Conservation (phyloP, 192 early-diverging fungal species). For the Allomyces macrogynus region DNA sequence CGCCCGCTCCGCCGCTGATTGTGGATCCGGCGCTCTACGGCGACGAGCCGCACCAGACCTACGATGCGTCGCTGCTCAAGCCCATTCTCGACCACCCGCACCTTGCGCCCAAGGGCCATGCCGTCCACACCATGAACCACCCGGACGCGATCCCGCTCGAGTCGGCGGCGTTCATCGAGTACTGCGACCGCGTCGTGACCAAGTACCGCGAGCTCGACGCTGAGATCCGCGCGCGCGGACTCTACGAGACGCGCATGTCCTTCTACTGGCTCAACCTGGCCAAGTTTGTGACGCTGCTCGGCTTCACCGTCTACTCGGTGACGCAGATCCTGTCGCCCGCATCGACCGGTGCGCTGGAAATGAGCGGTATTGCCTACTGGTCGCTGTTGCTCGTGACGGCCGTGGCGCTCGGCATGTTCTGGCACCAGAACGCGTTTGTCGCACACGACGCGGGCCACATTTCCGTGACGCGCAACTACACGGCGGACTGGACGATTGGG, state of each 20-base stretch:
- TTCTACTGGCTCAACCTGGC: constrained; percentile 2
- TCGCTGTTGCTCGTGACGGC: constrained; percentile 18
- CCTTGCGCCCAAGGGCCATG: background rate
- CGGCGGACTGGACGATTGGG: constrained; percentile 61
- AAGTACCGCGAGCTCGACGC: constrained; percentile 45
- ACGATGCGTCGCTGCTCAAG: background rate
- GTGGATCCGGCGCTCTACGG: constrained; percentile 2
- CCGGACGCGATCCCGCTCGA: background rate
- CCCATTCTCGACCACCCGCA: background rate
- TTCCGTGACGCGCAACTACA: constrained; percentile 52
- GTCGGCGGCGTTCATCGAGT: background rate
- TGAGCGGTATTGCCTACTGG: constrained; percentile 9
- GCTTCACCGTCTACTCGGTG: constrained; percentile 4
- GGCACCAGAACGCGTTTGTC: constrained; percentile 83
- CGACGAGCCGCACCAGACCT: background rate
- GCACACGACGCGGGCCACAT: constrained; percentile 97
- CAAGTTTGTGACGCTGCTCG: constrained; percentile 14
- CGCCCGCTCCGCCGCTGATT: constrained; percentile 12
- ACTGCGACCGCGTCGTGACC: background rate
- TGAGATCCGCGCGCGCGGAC: constrained; percentile 33
- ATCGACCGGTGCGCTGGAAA: constrained; percentile 8
- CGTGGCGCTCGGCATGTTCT: constrained; percentile 43
- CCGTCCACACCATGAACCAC: background rate
- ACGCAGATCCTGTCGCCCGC: constrained; percentile 11
- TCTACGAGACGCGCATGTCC: constrained; percentile 34